A percentile compares a stretch with the other conserved stretches of the same genome.
Conservation (phyloP, 768 basidiomycete genomes). For the Boletus rubescentipes region DNA sequence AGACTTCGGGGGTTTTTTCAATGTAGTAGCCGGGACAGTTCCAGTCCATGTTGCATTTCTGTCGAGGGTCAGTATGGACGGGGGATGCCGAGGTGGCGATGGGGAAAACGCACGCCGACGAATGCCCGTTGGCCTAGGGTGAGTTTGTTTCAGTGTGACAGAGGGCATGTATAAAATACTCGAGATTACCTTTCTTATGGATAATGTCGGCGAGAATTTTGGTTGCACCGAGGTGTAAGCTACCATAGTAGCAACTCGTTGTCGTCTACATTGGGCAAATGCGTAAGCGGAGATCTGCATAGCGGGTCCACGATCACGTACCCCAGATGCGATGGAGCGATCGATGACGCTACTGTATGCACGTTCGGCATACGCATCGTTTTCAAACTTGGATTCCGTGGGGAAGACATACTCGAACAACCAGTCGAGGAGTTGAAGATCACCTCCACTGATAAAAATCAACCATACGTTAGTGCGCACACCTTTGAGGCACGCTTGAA, state of each 20-base stretch:
- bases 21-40: conserved; percentile 66
- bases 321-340: conserved; percentile 68
- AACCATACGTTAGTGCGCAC: background rate
- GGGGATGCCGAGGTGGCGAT: background rate
- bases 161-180: background rate
- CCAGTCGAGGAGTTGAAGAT: conserved; percentile 87
- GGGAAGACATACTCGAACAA: conserved; percentile 81
- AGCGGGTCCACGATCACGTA: conserved; percentile 37
- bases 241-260: conserved; percentile 88
- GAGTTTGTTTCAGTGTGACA: conserved; percentile 1
- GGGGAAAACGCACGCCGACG: conserved; percentile 58
- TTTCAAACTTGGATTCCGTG: conserved; percentile 70
- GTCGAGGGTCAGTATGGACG: conserved; percentile 8
- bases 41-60: conserved; percentile 44
- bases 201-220: conserved; percentile 75
- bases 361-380: conserved; percentile 61
- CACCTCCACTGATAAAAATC: conserved; percentile 56
- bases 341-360: conserved; percentile 70
- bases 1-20: conserved; percentile 52
- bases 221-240: conserved; percentile 75
- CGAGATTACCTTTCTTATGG: conserved; percentile 47
- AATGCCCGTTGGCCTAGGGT: conserved; percentile 77
- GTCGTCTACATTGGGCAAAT: conserved; percentile 62
- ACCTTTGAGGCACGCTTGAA: background rate
- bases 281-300: conserved; percentile 2